Percentiles rank a stretch among this genome's conserved stretches.
Conservation (phyloP, 805 yeast genomes). For the Teunomyces funiuensis region DNA sequence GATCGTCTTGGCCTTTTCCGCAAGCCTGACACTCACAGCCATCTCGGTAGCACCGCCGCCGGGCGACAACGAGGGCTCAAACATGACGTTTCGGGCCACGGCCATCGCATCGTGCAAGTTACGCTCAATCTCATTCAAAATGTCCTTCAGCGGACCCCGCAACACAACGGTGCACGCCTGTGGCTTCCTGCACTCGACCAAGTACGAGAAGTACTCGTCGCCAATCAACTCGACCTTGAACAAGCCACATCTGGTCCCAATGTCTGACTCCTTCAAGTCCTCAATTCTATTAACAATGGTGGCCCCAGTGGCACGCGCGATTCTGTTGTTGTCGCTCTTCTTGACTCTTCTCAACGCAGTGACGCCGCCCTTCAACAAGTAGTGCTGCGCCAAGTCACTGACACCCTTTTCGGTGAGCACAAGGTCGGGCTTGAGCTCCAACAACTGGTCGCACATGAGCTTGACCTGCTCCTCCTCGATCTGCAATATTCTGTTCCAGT, state of each 20-base stretch:
- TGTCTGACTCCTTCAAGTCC: constrained; percentile 86
- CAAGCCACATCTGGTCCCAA: constrained; percentile 85
- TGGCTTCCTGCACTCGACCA: constrained; percentile 79
- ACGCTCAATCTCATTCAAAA: constrained; percentile 92
- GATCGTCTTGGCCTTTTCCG: constrained; percentile 87
- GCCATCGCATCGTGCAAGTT: constrained; percentile 98
- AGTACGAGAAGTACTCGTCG: constrained; percentile 90
- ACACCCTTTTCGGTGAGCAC: constrained; percentile 98
- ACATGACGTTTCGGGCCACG: constrained; percentile 90
- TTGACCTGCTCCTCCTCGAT: constrained; percentile 98
- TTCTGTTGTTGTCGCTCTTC: constrained; percentile 93
- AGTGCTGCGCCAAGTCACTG: constrained; percentile 96
- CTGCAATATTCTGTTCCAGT: constrained; percentile 92
- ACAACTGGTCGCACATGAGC: constrained; percentile 77
- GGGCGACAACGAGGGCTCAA: constrained; percentile 92
- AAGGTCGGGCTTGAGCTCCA: constrained; percentile 85
- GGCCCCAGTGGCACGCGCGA: constrained; percentile 97
- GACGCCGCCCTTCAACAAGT: constrained; percentile 87
- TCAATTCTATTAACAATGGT: constrained; percentile 94
- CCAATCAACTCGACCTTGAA: constrained; percentile 95
- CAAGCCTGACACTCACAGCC: constrained; percentile 88
- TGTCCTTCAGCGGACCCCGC: constrained; percentile 97
- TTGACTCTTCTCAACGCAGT: constrained; percentile 91
- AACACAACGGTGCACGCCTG: constrained; percentile 90
- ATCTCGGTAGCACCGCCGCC: constrained; percentile 99